Base-by-base conservation (phyloP, 805 yeast species). In the Candida michaelii region DNA sequence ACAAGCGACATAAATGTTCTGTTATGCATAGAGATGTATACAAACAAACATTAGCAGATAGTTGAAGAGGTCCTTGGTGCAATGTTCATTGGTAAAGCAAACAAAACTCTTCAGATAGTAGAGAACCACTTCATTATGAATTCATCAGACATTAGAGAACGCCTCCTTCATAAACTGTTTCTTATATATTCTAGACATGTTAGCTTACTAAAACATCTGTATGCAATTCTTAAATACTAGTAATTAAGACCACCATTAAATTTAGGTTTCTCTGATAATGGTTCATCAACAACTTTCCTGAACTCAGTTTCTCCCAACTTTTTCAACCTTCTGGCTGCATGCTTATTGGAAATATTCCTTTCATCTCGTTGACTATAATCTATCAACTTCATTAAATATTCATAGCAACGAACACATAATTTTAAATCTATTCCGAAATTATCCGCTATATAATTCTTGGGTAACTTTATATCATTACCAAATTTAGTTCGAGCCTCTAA, bases 401-500 rank as follows among this genome's bases (percentile, higher is more conserved):
- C 40, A 46, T 56, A 64, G 48, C 69, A 65, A 18, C 46, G 42
- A 34, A 44, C 50, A 42, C 66, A 57, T 19, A 36, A 25, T 4
- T 43, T 29, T 1, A 49, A 30, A 12, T 50, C 52, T 2, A 52
- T 49, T 2, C 47, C 39, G 30, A 62, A 42, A 11, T 49, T 45
- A 3, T 33, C 19, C 4, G 17, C n/a, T 12, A 61, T 44, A 38
- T 47, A 62, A 13, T 43, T 32, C 8, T 43, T 36, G 0, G 69
- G 67, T 9, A 62, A 14, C n/a, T 47, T 30, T 9, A 47, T 40
- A 1, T 43, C 44, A 7, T 34, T 40, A 3, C 44, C 49, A 27
- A 59, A 51, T 42, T 50, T 55, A 9, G 21, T 29, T 13, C 42
- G 46, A 4, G 57, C 62, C 44, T 63, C 67, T 6, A 41, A 17